Evolutionary conservation across 257 asterid genomes (phyloP).

Genomic region (Mentha longifolia): DNA sequence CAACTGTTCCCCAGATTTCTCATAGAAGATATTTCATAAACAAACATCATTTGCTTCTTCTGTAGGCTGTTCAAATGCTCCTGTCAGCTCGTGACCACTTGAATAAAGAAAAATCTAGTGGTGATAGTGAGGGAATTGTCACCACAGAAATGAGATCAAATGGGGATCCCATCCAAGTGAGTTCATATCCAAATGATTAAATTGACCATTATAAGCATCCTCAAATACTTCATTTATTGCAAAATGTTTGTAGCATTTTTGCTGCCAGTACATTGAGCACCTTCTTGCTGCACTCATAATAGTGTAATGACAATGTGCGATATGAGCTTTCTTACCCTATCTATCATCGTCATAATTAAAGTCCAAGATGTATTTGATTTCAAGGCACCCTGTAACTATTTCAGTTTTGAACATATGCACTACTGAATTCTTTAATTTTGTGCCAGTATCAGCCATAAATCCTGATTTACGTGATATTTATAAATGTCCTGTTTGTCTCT

Average conservation of each 20-base stretch:
- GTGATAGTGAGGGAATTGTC: constrained; percentile 35
- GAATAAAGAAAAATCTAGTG: constrained; percentile 49
- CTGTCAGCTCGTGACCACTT: constrained; percentile 67
- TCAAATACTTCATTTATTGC: not conserved
- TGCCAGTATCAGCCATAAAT: too few species aligned
- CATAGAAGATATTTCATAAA: not conserved
- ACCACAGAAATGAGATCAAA: constrained; percentile 43
- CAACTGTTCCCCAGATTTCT: constrained; percentile 6
- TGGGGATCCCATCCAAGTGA: constrained; percentile 81
- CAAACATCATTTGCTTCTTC: constrained; percentile 18
- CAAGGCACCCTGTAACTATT: too few species aligned
- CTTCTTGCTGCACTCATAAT: not conserved
- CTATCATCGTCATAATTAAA: too few species aligned
- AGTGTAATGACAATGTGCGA: too few species aligned
- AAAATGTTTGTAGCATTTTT: constrained; percentile 4
- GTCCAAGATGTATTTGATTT: too few species aligned
- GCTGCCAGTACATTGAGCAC: not conserved
- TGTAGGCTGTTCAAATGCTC: constrained; percentile 78
- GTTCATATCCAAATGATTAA: constrained; percentile 29
- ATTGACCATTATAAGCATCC: constrained; percentile 23
- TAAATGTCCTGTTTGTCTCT: not conserved
- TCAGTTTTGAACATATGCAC: too few species aligned
- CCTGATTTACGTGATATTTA: too few species aligned
- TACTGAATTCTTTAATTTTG: not conserved
- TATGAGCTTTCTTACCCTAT: too few species aligned